Percentiles rank a stretch among this genome's conserved stretches.
Evolutionary conservation across 176 grass and related monocot species (phyloP).

Genomic region (Triticum turgidum): DNA sequence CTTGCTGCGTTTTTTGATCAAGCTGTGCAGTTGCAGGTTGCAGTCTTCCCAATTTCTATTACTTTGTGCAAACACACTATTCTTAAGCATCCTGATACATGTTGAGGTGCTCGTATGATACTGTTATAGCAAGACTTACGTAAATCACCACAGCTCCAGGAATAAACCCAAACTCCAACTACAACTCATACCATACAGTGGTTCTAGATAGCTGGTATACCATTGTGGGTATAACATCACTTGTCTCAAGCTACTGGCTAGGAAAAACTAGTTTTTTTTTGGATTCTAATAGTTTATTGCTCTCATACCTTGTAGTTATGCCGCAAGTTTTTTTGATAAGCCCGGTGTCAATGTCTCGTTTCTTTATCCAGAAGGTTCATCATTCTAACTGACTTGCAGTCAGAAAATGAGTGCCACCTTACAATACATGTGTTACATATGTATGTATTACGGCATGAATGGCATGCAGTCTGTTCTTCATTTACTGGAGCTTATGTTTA

Average conservation of each 20-base stretch:
- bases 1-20: conserved; percentile 42
- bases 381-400: neutral
- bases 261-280: neutral
- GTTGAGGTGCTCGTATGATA: conserved; percentile 4
- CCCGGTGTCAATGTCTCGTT: neutral
- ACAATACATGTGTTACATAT: neutral
- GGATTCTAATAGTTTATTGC: conserved; percentile 2
- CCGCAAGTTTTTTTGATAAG: neutral
- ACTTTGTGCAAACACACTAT: neutral
- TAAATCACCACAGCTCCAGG: conserved; percentile 2
- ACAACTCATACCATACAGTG: neutral
- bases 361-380: neutral
- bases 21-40: conserved; percentile 51
- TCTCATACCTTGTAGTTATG: conserved; percentile 9
- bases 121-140: conserved; percentile 4
- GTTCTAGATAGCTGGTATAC: neutral
- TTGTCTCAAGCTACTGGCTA: neutral
- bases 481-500: conserved; percentile 7
- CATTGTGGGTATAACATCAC: neutral
- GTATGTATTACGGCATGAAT: neutral
- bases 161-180: neutral
- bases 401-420: neutral
- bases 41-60: conserved; percentile 14
- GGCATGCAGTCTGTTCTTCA: conserved; percentile 17
- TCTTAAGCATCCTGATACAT: neutral